Evolutionary conservation across 257 asterid genomes (phyloP).

Genomic region (Ligustrum vulgare): DNA sequence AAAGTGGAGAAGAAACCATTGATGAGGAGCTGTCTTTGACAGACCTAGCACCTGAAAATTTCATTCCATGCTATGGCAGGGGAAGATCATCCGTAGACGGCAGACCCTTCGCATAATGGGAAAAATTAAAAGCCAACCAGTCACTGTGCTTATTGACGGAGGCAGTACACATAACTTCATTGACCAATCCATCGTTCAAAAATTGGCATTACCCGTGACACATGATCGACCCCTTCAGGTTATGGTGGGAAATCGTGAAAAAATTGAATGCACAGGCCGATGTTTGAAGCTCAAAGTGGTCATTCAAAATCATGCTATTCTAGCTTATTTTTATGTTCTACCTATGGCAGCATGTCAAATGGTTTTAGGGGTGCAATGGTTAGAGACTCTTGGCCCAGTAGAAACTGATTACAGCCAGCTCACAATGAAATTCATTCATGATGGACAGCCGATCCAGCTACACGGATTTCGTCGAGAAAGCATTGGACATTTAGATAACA

Average conservation of each 20-base stretch:
- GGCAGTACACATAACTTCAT: not conserved
- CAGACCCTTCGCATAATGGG: not conserved
- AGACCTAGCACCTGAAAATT: not conserved
- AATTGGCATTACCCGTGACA: no score
- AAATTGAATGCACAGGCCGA: no score
- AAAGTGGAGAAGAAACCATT: no score
- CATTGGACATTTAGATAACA: no score
- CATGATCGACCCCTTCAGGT: no score
- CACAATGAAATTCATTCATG: not conserved
- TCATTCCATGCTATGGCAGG: not conserved
- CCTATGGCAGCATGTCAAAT: conserved; percentile 1
- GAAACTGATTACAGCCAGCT: not conserved
- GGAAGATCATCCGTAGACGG: not conserved
- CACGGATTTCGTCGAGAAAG: no score
- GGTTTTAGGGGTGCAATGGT: not conserved
- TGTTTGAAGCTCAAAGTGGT: no score
- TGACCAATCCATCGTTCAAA: no score
- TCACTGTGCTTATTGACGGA: not conserved
- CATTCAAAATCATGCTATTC: not conserved
- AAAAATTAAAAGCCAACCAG: not conserved
- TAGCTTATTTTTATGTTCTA: not conserved
- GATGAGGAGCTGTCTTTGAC: no score
- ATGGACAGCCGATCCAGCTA: not conserved
- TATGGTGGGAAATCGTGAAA: no score
- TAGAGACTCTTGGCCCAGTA: not conserved